A percentile compares a stretch with the other conserved stretches of the same genome.
Conservation (phyloP, 139 green algal species). For the Haematococcus lacustris region DNA sequence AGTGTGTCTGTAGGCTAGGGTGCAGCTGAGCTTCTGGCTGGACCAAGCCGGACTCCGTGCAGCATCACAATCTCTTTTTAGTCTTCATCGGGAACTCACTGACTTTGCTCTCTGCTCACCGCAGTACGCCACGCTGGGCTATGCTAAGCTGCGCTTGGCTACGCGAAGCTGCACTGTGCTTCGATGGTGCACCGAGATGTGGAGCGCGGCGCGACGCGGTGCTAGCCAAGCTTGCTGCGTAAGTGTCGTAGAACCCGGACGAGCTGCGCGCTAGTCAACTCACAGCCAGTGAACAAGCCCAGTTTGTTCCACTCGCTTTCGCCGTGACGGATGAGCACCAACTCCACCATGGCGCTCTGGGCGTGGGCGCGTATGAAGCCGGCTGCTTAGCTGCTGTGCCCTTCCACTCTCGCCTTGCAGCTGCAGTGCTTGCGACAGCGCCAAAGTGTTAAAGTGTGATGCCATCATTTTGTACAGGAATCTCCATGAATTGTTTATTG, state of each 20-base stretch:
- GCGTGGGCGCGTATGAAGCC: too few species aligned
- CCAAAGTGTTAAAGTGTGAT: too few species aligned
- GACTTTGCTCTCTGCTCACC: background rate
- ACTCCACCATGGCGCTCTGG: too few species aligned
- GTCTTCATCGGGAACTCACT: background rate
- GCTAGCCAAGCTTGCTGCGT: too few species aligned
- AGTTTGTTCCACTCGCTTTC: slow-evolving; percentile 4
- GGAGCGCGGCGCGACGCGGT: too few species aligned
- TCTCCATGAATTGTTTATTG: too few species aligned
- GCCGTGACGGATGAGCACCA: background rate
- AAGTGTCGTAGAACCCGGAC: too few species aligned
- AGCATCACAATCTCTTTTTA: background rate
- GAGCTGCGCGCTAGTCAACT: background rate
- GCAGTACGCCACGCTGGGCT: background rate
- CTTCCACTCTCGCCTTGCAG: too few species aligned
- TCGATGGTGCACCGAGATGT: too few species aligned
- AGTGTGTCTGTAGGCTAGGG: background rate
- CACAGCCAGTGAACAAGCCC: slow-evolving; percentile 10
- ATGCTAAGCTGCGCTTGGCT: background rate
- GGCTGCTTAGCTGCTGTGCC: too few species aligned
- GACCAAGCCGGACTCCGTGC: background rate
- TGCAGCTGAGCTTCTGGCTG: background rate
- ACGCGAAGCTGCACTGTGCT: background rate
- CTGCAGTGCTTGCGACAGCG: too few species aligned
- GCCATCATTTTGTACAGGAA: too few species aligned